Base-by-base conservation (phyloP, 495 filamentous ascomycete genomes). In the Neurospora terricola region DNA sequence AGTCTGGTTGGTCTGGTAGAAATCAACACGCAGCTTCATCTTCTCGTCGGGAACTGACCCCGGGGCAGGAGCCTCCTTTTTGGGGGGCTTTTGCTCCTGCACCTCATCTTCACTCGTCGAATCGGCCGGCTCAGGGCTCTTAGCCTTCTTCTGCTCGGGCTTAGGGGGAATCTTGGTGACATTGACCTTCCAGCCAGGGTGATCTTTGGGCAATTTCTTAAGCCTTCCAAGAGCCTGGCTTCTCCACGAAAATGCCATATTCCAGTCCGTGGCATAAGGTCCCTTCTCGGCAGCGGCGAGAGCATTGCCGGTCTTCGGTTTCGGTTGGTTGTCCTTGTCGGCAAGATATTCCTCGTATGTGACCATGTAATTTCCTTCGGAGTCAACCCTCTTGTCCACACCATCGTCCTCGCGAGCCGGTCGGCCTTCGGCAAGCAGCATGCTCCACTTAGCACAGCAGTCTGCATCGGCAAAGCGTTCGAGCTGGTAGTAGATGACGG, bases 381-480 rank as follows among this genome's bases (percentile, higher is more conserved):
- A 74, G 73, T 84, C 82, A 23, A 85, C 79, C 6, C 81, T 79
- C 14, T 79, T 77, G 62, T 79, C 77, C 48, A 83, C 82, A 11
- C 78, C 80, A 30, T 85, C 85, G 14, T 83, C 75, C 72, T 84
- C 83, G 18, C 69, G 69, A 9, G 82, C 84, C 6, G 76, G 80
- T 18, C 79, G 76, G n/a, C 81, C 84, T 75, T 85, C 89, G 30
- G 77, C 73, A 5, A 86, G 87, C 62, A 87, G 84, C 76, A 88
- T 87, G 38, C 92, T 87, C 81, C 90, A 87, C 21, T 84, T 85
- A 30, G 96, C 90, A 59, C 94, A 88, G 76, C 91, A 89, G 70
- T 86, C 86, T 14, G 94, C 90, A 82, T 99, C 93, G 6, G 88
- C 94, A 74, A 88, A 94, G 36, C 89, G 86, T 72, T 88, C 90